Conservation (phyloP, 139 green algal species). For the Eudorina sp. region DNA sequence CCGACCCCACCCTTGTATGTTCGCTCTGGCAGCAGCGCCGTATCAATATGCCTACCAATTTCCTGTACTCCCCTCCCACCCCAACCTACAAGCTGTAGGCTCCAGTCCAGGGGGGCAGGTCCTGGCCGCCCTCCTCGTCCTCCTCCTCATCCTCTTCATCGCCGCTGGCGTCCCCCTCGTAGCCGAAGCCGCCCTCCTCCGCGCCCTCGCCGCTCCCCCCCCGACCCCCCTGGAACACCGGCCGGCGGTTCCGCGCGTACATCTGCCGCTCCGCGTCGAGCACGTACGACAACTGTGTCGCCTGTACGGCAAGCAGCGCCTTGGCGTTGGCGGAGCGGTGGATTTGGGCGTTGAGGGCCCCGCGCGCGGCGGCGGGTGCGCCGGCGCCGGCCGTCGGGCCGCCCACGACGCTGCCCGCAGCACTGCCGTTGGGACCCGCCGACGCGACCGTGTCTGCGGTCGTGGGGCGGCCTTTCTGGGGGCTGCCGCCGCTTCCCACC, state of each 20-base stretch:
- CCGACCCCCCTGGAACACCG: background rate
- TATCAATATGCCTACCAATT: no score
- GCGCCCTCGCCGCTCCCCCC: background rate
- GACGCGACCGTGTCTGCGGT: background rate
- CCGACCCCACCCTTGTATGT: no score
- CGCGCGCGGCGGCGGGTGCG: background rate
- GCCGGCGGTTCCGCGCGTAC: background rate
- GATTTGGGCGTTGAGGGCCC: background rate
- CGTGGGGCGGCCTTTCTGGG: background rate
- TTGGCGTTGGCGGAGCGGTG: conserved; percentile 20
- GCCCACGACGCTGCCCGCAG: background rate
- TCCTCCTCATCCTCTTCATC: background rate
- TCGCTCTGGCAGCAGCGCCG: no score
- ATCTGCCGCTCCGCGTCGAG: conserved; percentile 12
- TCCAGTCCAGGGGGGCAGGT: background rate
- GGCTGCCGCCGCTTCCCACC: background rate
- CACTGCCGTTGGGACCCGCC: background rate
- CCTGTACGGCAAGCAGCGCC: conserved; percentile 34
- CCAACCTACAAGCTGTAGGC: conserved; percentile 1
- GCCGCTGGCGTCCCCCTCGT: background rate
- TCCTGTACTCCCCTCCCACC: no score
- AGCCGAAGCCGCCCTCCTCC: no score
- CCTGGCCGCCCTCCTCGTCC: background rate
- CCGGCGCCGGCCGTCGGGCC: background rate
- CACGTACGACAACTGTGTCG: conserved; percentile 12